phyloP scores from a whole-genome alignment of 1,284 basidiomycete genomes.

The Heliocybe sulcata region DNA sequence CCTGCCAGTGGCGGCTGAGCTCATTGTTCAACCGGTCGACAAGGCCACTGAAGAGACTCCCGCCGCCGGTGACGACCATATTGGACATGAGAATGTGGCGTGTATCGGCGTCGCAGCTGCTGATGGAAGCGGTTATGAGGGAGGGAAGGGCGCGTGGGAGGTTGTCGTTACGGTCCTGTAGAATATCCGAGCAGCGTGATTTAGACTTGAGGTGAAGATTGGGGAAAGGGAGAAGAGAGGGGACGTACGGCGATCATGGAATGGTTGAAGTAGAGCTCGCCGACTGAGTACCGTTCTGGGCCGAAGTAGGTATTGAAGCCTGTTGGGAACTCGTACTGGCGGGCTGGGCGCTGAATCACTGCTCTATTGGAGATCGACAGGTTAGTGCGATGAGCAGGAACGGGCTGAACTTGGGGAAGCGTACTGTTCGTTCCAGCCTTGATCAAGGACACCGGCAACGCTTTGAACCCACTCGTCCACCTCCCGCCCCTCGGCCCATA shows the following conservation, averaged over 20 bases:
- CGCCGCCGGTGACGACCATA: conserved; percentile 92
- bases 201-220: conserved; percentile 2
- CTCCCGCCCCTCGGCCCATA: conserved; percentile 80
- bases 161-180: conserved; percentile 56
- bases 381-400: conserved; percentile 4
- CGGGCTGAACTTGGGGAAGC: conserved; percentile 14
- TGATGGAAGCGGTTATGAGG: conserved; percentile 76
- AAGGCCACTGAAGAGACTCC: conserved; percentile 82
- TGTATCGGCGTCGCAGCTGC: conserved; percentile 87
- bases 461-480: conserved; percentile 94
- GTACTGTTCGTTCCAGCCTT: conserved; percentile 86
- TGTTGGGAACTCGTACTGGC: conserved; percentile 93
- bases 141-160: conserved; percentile 72
- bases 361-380: conserved; percentile 15
- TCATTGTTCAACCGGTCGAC: conserved; percentile 82
- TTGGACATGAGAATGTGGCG: conserved; percentile 88
- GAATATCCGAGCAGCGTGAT: no score
- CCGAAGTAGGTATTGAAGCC: conserved; percentile 89
- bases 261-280: conserved; percentile 89
- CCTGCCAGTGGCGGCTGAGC: conserved; percentile 71
- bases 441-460: conserved; percentile 77
- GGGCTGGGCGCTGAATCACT: conserved; percentile 45
- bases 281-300: conserved; percentile 74
- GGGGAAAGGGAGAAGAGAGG: background rate
- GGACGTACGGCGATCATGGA: conserved; percentile 63